A percentile compares a stretch with the other conserved stretches of the same genome.
phyloP scores from a whole-genome alignment of 805 yeast species.

The Myxozyma neotropica region DNA sequence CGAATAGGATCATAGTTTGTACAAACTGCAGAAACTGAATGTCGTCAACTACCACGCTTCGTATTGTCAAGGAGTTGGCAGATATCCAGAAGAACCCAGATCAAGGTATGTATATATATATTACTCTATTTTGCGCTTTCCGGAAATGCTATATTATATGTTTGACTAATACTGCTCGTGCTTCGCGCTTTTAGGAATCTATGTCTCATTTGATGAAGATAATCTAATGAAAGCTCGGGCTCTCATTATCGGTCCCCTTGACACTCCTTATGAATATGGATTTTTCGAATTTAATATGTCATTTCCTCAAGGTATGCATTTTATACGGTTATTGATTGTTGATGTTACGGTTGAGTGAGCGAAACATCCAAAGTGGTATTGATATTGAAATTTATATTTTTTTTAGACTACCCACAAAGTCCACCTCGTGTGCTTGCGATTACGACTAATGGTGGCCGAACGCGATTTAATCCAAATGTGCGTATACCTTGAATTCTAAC shows the following conservation, averaged over 20 bases:
- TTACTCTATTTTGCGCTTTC: too few relatives aligned
- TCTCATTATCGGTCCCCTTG: constrained; percentile 18
- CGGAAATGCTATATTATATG: too few relatives aligned
- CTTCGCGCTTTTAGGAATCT: constrained; percentile 4
- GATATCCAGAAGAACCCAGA: constrained; percentile 21
- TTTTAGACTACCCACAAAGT: constrained; percentile 18
- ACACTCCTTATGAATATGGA: constrained; percentile 22
- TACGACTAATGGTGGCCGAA: constrained; percentile 26
- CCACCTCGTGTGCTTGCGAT: constrained; percentile 17
- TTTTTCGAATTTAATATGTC: constrained; percentile 18
- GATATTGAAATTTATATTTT: too few relatives aligned
- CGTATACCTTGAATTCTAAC: background rate
- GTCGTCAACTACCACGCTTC: constrained; percentile 15
- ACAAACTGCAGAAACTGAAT: too few relatives aligned
- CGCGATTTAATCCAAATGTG: constrained; percentile 25
- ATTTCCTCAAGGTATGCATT: constrained; percentile 12
- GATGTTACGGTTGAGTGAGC: too few relatives aligned
- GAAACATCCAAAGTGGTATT: too few relatives aligned
- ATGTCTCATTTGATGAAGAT: constrained; percentile 15
- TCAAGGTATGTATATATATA: constrained; percentile 7
- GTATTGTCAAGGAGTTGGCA: constrained; percentile 16
- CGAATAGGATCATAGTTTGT: too few relatives aligned
- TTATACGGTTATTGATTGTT: background rate
- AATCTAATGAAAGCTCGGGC: constrained; percentile 18
- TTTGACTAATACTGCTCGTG: background rate